Evolutionary conservation across 2,329 filamentous ascomycete genomes (phyloP), one percentile per base, ranked within the genome.

Genomic region (Lasiodiplodia citricola): DNA sequence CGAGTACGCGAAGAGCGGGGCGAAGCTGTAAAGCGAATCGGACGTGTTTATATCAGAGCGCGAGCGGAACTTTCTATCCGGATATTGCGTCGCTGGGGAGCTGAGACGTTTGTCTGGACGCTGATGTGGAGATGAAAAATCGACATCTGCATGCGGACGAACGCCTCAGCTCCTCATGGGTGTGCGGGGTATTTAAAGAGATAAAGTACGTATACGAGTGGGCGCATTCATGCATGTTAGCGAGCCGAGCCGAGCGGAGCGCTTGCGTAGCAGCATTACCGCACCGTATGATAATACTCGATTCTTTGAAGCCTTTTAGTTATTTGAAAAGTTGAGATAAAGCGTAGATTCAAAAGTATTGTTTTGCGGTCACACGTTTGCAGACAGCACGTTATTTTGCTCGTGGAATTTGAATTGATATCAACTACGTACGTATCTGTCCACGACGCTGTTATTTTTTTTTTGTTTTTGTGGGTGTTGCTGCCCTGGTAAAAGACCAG

Each of bases 1-100:
- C 70, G 74, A 83, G 76, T 75, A 80, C 78, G 72, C 75, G 60
- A 76, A 81, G 78, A 28, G 69, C 70, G 2, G 76, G 71, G 65
- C 76, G 69, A 67, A 72, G 72, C 16, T 72, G 71, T 51, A 51
- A 10, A 47, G 11, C 38, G 14, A 16, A 16, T 41, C 38, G 14
- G 1, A 14, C 1, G 14, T 41, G 18, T 35, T 35, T 10, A 35
- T 35, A 35, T 18, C 38, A 44, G 5, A 44, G 38, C 5, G 28
- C 4, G 28, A 28, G 28, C 28, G 28, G 28, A 7, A 28, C 4
- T 28, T 28, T 28, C 28, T 6, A 28, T 28, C 28, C 4, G 28
- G 28, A 28, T 28, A 28, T 54, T 16, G 10, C 14, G 31, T 16
- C 8, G 28, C 11, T 38, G 18, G 55, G 56, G n/a, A 57, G 55